These are phyloP conservation scores for Penicillium waksmanii DNA, from an alignment of 495 filamentous ascomycete species.

Conservation along the genomic window DNA sequence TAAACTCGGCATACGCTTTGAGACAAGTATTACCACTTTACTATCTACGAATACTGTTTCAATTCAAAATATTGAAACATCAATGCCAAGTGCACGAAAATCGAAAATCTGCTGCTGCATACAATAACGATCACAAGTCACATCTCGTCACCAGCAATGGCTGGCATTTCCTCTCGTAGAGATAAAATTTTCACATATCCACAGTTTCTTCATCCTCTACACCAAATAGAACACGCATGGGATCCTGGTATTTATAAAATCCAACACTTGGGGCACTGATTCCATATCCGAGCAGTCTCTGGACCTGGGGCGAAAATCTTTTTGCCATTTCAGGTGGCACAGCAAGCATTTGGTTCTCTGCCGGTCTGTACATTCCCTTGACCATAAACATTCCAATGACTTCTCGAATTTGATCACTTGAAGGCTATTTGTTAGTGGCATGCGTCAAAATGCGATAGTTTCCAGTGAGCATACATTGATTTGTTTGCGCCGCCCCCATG, in stretches of 20 bases:
- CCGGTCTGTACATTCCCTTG: conserved; percentile 10
- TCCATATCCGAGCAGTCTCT: conserved; percentile 6
- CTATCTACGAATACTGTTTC: too few species aligned
- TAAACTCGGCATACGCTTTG: too few species aligned
- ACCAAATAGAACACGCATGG: conserved; percentile 6
- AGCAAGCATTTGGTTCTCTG: conserved; percentile 8
- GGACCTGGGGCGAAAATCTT: conserved; percentile 3
- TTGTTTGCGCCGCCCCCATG: conserved; percentile 6
- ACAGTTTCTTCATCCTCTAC: conserved; percentile 8
- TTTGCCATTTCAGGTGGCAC: conserved; percentile 7
- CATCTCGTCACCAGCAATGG: too few species aligned
- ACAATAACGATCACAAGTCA: too few species aligned
- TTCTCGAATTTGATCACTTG: conserved; percentile 8
- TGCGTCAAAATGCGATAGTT: background rate
- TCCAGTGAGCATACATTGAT: background rate
- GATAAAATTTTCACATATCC: background rate
- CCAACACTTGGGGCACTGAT: conserved; percentile 9
- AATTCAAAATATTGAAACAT: too few species aligned
- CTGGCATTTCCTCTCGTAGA: too few species aligned
- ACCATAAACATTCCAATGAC: conserved; percentile 10
- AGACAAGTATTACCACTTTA: too few species aligned
- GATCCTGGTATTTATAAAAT: conserved; percentile 9
- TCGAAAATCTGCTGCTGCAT: too few species aligned
- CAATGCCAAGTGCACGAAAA: too few species aligned
- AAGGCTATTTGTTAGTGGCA: background rate